phyloP scores from a whole-genome alignment of 208 protist species.

The Acanthamoeba pearcei region DNA sequence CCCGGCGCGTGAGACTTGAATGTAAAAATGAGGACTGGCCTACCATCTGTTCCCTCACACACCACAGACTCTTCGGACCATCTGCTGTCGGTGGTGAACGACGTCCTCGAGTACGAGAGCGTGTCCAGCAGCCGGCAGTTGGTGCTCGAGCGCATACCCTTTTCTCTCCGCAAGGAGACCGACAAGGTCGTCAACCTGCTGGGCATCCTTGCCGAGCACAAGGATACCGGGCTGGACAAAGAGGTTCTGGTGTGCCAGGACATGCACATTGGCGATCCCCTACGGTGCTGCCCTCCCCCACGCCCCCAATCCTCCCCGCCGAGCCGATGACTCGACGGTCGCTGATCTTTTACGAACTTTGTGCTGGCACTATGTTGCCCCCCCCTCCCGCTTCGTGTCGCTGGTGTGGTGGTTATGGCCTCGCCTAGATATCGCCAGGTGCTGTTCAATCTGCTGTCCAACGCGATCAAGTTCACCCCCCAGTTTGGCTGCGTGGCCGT shows the following conservation, averaged over 20 bases:
- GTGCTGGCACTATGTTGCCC: too few relatives aligned
- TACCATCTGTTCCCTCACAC: too few relatives aligned
- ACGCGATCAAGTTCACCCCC: conserved; percentile 70
- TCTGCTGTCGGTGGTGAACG: conserved; percentile 44
- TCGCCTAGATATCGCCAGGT: too few relatives aligned
- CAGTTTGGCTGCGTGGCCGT: background rate
- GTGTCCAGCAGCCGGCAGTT: background rate
- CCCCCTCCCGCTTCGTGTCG: too few relatives aligned
- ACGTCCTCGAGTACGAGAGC: conserved; percentile 62
- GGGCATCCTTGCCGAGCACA: background rate
- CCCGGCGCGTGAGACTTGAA: too few relatives aligned
- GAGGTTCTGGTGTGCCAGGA: background rate
- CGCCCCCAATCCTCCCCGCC: too few relatives aligned
- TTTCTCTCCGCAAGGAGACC: conserved; percentile 27
- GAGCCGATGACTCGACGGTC: too few relatives aligned
- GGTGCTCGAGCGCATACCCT: conserved; percentile 29
- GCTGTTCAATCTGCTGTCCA: too few relatives aligned
- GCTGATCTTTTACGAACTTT: too few relatives aligned
- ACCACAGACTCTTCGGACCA: conserved; percentile 67
- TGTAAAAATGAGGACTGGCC: too few relatives aligned
- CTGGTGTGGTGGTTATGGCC: too few relatives aligned
- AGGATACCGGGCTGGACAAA: conserved; percentile 15
- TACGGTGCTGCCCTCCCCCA: too few relatives aligned
- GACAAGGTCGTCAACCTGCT: conserved; percentile 25
- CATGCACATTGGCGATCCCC: conserved; percentile 72